Conservation (phyloP, 306 rosid genomes). For the Vigna mungo region DNA sequence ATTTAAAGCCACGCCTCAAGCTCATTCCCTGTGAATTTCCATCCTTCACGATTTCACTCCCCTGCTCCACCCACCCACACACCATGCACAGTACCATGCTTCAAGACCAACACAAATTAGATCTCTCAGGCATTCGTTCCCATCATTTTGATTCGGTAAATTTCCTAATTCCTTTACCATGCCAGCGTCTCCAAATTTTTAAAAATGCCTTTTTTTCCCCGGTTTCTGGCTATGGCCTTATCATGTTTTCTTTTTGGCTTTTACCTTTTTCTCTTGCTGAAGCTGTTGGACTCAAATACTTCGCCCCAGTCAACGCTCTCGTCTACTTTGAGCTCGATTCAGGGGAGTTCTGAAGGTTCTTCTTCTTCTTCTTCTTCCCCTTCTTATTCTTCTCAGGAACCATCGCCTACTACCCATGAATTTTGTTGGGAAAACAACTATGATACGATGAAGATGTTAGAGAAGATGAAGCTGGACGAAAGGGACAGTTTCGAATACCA, state of each 20-base stretch:
- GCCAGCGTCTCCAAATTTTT: too few species aligned
- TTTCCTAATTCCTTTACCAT: not conserved
- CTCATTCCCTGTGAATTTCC: not conserved
- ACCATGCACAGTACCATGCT: slow-evolving; percentile 46
- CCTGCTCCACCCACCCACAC: not conserved
- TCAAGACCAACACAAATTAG: slow-evolving; percentile 47
- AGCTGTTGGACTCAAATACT: slow-evolving; percentile 59
- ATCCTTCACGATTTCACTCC: slow-evolving; percentile 10
- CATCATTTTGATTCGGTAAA: slow-evolving; percentile 51
- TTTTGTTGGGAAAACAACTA: slow-evolving; percentile 36
- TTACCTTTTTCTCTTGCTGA: not conserved
- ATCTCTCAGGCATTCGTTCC: slow-evolving; percentile 38
- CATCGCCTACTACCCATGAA: slow-evolving; percentile 42
- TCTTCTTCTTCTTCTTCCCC: slow-evolving; percentile 43
- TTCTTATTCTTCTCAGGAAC: slow-evolving; percentile 53
- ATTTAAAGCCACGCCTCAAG: not conserved
- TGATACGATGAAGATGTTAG: slow-evolving; percentile 46
- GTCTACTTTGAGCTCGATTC: slow-evolving; percentile 56
- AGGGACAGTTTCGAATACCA: slow-evolving; percentile 24
- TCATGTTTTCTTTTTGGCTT: not conserved
- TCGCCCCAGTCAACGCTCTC: slow-evolving; percentile 59
- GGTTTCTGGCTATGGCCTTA: not conserved
- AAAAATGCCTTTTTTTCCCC: not conserved
- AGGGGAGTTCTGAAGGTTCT: slow-evolving; percentile 58
- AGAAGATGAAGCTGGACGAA: slow-evolving; percentile 51